phyloP scores from a whole-genome alignment of 257 asterid species.

The Rauvolfia tetraphylla region DNA sequence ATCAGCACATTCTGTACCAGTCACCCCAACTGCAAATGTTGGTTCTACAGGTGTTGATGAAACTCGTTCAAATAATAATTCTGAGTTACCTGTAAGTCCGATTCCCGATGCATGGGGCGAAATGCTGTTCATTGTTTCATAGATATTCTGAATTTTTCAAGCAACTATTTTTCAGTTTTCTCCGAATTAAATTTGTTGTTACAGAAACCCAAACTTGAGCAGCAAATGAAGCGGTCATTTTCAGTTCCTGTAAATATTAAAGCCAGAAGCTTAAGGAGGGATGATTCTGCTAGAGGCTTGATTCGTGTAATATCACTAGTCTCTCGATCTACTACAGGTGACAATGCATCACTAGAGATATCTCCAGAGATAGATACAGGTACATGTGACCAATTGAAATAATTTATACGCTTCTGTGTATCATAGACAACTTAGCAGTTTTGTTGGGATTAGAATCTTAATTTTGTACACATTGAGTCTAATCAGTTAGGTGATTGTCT shows the following conservation, averaged over 20 bases:
- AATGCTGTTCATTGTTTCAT: no score
- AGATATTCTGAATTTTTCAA: background rate
- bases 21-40: constrained; percentile 60
- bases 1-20: constrained; percentile 66
- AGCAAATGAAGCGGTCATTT: constrained; percentile 64
- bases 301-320: constrained; percentile 72
- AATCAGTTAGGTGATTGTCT: background rate
- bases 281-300: constrained; percentile 70
- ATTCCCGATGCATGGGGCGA: no score
- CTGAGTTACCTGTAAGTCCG: constrained; percentile 46
- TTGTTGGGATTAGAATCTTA: background rate
- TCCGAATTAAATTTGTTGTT: constrained; percentile 19
- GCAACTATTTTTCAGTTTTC: background rate
- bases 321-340: constrained; percentile 40
- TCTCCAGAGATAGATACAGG: constrained; percentile 53
- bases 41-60: constrained; percentile 40
- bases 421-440: background rate
- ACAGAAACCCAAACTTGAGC: constrained; percentile 56
- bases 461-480: background rate
- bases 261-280: constrained; percentile 63
- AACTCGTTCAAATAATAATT: constrained; percentile 34
- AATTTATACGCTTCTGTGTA: background rate
- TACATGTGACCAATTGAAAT: constrained; percentile 7
- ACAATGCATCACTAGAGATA: constrained; percentile 46
- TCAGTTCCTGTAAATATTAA: constrained; percentile 87